Percentiles rank a stretch among this genome's conserved stretches.
phyloP scores from a whole-genome alignment of 306 rosid species.

The Dryas octopetala region DNA sequence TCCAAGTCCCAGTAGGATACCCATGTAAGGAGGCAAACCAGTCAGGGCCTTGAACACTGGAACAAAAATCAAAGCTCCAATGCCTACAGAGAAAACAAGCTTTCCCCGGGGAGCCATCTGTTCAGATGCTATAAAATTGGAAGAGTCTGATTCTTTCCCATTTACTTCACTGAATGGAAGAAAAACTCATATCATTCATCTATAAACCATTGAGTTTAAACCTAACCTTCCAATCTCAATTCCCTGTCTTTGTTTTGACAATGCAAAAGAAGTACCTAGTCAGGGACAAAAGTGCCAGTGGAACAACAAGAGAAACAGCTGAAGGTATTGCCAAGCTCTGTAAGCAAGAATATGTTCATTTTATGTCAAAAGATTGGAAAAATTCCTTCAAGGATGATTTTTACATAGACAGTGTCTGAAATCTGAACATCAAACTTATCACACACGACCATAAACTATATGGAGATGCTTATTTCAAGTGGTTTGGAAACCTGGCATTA shows the following conservation, averaged over 20 bases:
- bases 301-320: constrained; percentile 74
- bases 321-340: constrained; percentile 77
- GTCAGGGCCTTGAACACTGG: constrained; percentile 90
- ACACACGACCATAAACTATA: neutral
- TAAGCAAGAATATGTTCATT: constrained; percentile 11
- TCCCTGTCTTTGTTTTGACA: constrained; percentile 17
- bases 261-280: constrained; percentile 58
- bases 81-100: constrained; percentile 83
- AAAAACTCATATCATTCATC: constrained; percentile 28
- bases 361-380: constrained; percentile 1
- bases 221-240: constrained; percentile 19
- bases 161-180: constrained; percentile 69
- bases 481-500: neutral
- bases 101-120: constrained; percentile 94
- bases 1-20: constrained; percentile 90
- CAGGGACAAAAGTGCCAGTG: constrained; percentile 78
- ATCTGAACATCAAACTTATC: neutral
- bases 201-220: constrained; percentile 15
- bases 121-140: constrained; percentile 69
- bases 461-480: neutral
- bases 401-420: neutral
- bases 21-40: constrained; percentile 95
- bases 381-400: neutral
- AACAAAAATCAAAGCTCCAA: constrained; percentile 85
- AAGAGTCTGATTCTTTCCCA: constrained; percentile 57